These are phyloP conservation scores for Lenwebbia sp. DNA, from an alignment of 345 rosid species.

Conservation along the genomic window DNA sequence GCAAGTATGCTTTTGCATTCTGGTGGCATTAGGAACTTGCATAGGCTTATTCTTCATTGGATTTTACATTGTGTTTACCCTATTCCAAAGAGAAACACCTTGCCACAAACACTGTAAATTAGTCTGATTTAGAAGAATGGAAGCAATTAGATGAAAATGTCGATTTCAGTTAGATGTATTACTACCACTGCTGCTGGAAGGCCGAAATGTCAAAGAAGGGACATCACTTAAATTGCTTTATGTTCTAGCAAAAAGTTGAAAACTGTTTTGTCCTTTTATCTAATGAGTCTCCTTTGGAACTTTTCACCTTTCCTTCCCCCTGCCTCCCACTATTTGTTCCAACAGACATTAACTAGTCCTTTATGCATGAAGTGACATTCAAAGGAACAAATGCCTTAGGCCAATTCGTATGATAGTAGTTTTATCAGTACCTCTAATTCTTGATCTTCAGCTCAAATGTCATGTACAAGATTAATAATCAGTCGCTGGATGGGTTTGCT, in stretches of 20 bases:
- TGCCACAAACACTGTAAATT: neutral
- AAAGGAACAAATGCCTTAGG: neutral
- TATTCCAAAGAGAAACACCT: neutral
- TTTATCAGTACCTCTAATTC: neutral
- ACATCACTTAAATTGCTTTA: neutral
- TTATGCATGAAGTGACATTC: neutral
- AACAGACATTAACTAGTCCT: neutral
- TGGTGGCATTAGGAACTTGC: neutral
- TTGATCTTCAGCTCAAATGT: neutral
- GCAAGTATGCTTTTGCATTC: neutral
- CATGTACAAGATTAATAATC: neutral
- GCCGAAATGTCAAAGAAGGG: neutral
- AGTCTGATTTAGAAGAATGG: neutral
- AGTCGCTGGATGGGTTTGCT: neutral
- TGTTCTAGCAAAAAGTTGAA: neutral
- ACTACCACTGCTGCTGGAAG: neutral
- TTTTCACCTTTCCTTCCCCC: neutral
- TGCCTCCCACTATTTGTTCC: neutral
- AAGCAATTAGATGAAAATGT: neutral
- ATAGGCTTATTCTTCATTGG: neutral
- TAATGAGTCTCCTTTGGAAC: neutral
- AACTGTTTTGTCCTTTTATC: neutral
- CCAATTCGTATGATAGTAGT: neutral
- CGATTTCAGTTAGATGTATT: neutral
- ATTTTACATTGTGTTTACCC: neutral